Percentiles rank a stretch among this genome's conserved stretches.
These are phyloP conservation scores for Begonia masoniana DNA, from an alignment of 306 rosid species.

Conservation along the genomic window DNA sequence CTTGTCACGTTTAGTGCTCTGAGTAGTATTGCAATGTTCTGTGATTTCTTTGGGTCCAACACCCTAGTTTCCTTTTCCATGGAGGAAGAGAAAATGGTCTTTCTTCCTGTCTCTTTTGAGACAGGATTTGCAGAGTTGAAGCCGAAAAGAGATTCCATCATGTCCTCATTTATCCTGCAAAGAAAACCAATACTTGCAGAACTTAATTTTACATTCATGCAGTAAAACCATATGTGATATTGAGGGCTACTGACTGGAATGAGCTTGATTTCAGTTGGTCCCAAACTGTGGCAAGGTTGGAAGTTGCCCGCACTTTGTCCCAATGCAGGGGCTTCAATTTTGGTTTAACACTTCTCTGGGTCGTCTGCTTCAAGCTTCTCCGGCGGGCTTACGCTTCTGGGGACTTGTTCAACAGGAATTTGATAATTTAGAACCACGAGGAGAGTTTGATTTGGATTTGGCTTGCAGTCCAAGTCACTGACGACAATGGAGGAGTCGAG, in stretches of 20 bases:
- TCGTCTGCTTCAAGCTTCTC: constrained; percentile 55
- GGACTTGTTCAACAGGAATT: constrained; percentile 17
- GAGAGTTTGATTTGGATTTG: constrained; percentile 15
- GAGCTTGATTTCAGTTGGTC: constrained; percentile 96
- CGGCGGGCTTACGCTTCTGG: constrained; percentile 19
- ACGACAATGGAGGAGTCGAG: constrained; percentile 15
- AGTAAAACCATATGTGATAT: not conserved
- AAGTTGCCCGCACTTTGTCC: constrained; percentile 96
- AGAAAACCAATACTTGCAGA: constrained; percentile 1
- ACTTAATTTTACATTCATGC: constrained; percentile 4
- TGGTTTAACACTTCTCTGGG: constrained; percentile 61
- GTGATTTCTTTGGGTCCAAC: constrained; percentile 91
- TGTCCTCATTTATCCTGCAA: constrained; percentile 81
- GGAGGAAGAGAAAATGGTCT: constrained; percentile 64
- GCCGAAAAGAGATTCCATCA: constrained; percentile 93
- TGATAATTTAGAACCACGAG: constrained; percentile 16
- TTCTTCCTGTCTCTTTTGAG: constrained; percentile 49
- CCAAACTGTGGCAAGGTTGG: constrained; percentile 95
- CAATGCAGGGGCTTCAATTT: constrained; percentile 86
- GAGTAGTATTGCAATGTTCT: constrained; percentile 79
- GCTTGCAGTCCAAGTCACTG: constrained; percentile 15
- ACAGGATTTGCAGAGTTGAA: constrained; percentile 41
- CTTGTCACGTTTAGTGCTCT: constrained; percentile 90
- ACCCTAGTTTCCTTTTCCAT: constrained; percentile 68
- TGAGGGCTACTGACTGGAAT: constrained; percentile 57